Conservation (phyloP, 2,329 filamentous ascomycete genomes). For the Emergomyces africanus region DNA sequence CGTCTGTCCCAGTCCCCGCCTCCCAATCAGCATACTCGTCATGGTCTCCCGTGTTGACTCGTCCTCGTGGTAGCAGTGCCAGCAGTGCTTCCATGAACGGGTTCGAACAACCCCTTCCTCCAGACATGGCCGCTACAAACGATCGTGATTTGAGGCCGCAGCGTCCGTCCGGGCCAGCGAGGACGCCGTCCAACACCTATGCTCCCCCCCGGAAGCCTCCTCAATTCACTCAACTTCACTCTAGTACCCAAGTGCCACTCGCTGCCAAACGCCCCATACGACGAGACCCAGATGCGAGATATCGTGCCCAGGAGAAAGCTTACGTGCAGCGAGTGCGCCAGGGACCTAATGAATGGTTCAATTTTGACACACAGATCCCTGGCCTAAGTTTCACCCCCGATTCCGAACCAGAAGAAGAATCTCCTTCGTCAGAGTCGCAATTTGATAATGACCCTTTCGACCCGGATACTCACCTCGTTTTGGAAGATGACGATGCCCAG, state of each 20-base stretch:
- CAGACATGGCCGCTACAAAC: constrained; percentile 18
- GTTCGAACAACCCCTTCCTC: constrained; percentile 26
- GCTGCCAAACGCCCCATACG: constrained; percentile 43
- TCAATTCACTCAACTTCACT: constrained; percentile 35
- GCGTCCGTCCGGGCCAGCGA: constrained; percentile 54
- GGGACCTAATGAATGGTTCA: constrained; percentile 60
- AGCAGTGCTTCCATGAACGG: constrained; percentile 22
- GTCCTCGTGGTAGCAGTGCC: constrained; percentile 32
- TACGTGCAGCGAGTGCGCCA: constrained; percentile 88
- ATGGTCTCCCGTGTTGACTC: constrained; percentile 25
- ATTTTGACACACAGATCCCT: constrained; percentile 49
- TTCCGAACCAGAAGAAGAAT: constrained; percentile 83
- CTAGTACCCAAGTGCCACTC: constrained; percentile 42
- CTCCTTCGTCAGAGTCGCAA: constrained; percentile 69
- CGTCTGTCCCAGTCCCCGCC: constrained; percentile 13
- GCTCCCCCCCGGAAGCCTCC: constrained; percentile 48
- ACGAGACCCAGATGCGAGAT: constrained; percentile 57
- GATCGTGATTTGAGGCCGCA: constrained; percentile 40
- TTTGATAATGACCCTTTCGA: constrained; percentile 77
- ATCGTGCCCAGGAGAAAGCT: constrained; percentile 78
- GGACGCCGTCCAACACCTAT: constrained; percentile 70
- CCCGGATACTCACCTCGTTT: constrained; percentile 84
- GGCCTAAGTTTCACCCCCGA: constrained; percentile 48
- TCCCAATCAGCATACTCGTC: constrained; percentile 17
- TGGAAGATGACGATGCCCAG: constrained; percentile 77